phyloP scores from a whole-genome alignment of 345 rosid species.

The Raphanus sativus region DNA sequence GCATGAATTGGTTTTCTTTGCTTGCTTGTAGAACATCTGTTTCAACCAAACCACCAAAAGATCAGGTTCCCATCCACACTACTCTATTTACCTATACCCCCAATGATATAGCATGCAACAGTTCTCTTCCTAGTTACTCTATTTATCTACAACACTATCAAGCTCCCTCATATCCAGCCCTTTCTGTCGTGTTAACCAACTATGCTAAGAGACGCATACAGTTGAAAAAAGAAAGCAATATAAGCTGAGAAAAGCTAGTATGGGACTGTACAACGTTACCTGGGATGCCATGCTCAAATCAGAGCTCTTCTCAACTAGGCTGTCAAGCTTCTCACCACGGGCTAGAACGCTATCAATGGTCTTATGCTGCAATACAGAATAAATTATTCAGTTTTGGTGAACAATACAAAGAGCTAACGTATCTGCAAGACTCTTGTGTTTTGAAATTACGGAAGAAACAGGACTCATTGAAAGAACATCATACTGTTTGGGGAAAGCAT shows the following conservation, averaged over 20 bases:
- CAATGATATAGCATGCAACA: no score
- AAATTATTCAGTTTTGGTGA: no score
- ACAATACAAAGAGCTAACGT: no score
- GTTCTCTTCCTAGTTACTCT: neutral
- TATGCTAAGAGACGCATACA: neutral
- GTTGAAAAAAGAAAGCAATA: neutral
- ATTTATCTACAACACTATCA: neutral
- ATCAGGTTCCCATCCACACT: neutral
- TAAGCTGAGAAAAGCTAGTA: neutral
- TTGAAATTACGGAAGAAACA: neutral
- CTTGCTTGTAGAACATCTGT: constrained; percentile 99
- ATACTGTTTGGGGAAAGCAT: neutral
- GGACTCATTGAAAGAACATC: constrained; percentile 11
- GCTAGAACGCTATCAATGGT: constrained; percentile 97
- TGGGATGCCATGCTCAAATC: constrained; percentile 97
- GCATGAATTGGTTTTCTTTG: constrained; percentile 95
- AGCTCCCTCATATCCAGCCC: neutral
- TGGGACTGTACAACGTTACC: constrained; percentile 45
- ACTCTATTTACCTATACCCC: no score
- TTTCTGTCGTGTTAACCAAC: neutral
- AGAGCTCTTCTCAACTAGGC: constrained; percentile 98
- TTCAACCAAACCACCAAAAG: constrained; percentile 22
- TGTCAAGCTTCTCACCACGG: constrained; percentile 97
- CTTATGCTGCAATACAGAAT: constrained; percentile 73
- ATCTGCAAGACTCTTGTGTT: neutral